Base-by-base conservation (phyloP, 148 eudicot genomes). In the Heliamphora exappendiculata region DNA sequence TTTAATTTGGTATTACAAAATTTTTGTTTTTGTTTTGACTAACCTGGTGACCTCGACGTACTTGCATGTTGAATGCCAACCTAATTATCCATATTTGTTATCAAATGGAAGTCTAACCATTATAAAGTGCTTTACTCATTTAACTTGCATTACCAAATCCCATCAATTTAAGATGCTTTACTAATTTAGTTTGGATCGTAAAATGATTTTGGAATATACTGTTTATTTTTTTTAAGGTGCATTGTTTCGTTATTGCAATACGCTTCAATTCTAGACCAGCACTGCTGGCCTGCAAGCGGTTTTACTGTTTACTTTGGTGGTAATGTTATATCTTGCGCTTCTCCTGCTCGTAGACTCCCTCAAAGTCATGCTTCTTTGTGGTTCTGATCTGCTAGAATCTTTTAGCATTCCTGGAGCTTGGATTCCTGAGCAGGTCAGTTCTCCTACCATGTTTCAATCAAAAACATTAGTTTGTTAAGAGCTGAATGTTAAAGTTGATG, bases 301-400 rank as follows among this genome's bases (percentile, higher is more conserved):
- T 72, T 53, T 62, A 41, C 22, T 34, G 62, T 54, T 73, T 59
- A 6, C 31, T 75, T 72, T 49, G 51, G 75, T 44, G 19, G 45
- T 37, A 33, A 53, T 75, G 50, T 75, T 14, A 37, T 74, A 28
- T 24, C 22, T 63, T 63, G 16, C 19, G 68, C 29, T 44, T 47
- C 24, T 73, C 71, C 45, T 84, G 37, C 74, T 70, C 66, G 42
- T 77, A 92, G 98, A 72, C 22, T 83, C 81, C 29, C 84, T 92
- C 16, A 87, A 85, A 81, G 96, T 91, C 70, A 87, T 95, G 91
- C 96, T 95, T 69, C 90, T 91, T 37, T 95, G 99, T 75, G 99
- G 99, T 63, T 95, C 99, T 76, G 99, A 95, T 88, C 82, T 95
- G 53, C 85, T 95, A 50, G 88, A 92, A 87, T 95, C 99, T 75